Evolutionary conservation across 78 protist genomes (phyloP), one percentile per base, ranked within the genome.

Genomic region (Dictyostelium intermedium): DNA sequence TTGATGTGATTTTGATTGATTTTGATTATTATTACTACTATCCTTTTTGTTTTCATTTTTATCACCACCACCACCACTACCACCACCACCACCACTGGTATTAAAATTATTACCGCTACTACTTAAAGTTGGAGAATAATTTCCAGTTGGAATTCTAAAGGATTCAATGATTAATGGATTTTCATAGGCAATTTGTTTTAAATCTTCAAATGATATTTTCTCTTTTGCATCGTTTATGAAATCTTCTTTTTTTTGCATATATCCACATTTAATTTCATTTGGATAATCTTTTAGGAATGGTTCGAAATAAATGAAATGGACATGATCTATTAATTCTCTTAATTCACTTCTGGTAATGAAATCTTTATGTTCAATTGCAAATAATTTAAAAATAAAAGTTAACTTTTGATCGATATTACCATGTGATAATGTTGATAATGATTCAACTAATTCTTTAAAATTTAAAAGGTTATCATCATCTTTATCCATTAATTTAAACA

Each of bases 321-420:
- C 41, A 79, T 79, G 70, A 50, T 79, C 50, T 10, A 45, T 45
- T 10, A 79, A 50, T 16, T 23, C 23, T 45, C 50, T 47, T 39
- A 79, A 25, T 50, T 79, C 45, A 79, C 50, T 16, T 79, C 69
- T 79, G 1, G 16, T 80, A 10, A 82, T 25, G 39, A 20, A 56
- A 56, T 89, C 60, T 2, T 60, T 41, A 6, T 32, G 35, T 30
- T 81, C 84, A n/a, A 77, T 50, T 69, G 94, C 81, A 70, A 89
- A 89, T 70, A 83, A 80, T 89, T 89, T 89, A 35, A 89, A 89
- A 37, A 89, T 80, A 30, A 89, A 84, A 77, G 66, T 37, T 78
- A 89, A 35, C 27, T 80, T 89, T 50, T 89, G 94, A 69, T 89
- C 94, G 23, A 89, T 39, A 25, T 39, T 80, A n/a, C 94, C 94